Evolutionary conservation across 306 rosid species (phyloP).

Genomic region (Lathyrus tuberosus): DNA sequence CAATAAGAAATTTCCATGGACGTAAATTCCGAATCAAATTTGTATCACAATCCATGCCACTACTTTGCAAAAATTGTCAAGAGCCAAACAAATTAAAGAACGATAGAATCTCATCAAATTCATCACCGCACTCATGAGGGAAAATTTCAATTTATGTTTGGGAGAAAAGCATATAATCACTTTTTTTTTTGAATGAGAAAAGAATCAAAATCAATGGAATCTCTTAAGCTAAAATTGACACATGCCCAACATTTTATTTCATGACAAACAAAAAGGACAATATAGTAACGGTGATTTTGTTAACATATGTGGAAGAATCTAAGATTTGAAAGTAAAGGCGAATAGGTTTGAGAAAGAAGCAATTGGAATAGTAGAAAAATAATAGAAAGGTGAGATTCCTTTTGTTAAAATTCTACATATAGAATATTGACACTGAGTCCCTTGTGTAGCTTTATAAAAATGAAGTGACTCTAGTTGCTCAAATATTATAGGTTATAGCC

Average conservation of each 20-base stretch:
- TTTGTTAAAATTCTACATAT: constrained; percentile 25
- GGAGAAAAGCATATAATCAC: constrained; percentile 13
- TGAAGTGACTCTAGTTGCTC: constrained; percentile 4
- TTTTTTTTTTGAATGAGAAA: background rate
- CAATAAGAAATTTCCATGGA: constrained; percentile 3
- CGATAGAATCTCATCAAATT: constrained; percentile 29
- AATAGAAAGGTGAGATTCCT: constrained; percentile 37
- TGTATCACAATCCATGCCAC: constrained; percentile 22
- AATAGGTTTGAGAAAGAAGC: background rate
- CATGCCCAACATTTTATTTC: constrained; percentile 38
- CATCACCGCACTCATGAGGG: constrained; percentile 28
- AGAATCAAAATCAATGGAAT: constrained; percentile 34
- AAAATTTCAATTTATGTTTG: constrained; percentile 16
- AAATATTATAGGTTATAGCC: background rate
- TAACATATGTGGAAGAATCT: constrained; percentile 34
- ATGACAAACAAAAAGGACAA: constrained; percentile 19
- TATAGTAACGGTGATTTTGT: constrained; percentile 33
- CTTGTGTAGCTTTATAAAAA: background rate
- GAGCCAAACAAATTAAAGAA: constrained; percentile 29
- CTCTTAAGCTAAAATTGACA: constrained; percentile 36
- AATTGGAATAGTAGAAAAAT: constrained; percentile 28
- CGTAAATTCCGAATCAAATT: background rate
- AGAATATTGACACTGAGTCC: background rate
- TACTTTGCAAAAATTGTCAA: constrained; percentile 2
- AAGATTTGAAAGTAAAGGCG: constrained; percentile 10